Evolutionary conservation across 257 asterid species (phyloP), one percentile per base, ranked within the genome.

Genomic region (Solanum piurae): DNA sequence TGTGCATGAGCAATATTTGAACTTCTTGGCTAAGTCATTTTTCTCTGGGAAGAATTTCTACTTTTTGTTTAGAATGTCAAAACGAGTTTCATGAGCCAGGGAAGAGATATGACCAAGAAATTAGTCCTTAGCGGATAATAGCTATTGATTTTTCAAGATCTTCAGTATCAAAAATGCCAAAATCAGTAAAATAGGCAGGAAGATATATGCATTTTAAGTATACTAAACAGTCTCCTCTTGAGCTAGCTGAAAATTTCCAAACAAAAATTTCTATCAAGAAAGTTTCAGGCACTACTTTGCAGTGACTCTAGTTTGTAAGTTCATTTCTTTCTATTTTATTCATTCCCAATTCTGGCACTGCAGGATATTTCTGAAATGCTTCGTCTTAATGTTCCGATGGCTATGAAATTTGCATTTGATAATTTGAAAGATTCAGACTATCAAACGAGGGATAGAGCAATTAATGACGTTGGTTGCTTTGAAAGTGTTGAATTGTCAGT

Each of bases 351-450:
- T 80, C 38, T 49, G 42, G 27, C 18, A 16, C 84, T 89, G 82
- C 91, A 97, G 99, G 92, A 90, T 88, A 94, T 97, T 76, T 88
- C 98, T n/a, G 99, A 97, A 92, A 89, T 96, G 93, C 92, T 97
- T 91, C 98, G 96, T 42, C 95, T 97, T 60, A 95, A 97, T 92
- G 99, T 95, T 88, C 99, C 99, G 52, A 92, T 91, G 95, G 98
- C 99, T 60, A 93, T 97, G 98, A 97, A 95, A 89, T 89, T 93
- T 84, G 98, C 98, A 77, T 91, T 97, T 72, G 96, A 93, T 88
- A 91, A 92, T 88, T 90, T 97, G 88, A 90, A 49, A 88, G 90
- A 83, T 83, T 93, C 98, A 52, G 91, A 88, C 29, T 92, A 89
- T 89, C 91, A 89, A 91, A 96, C 99, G 27, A 93, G 99, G 90